Base-by-base conservation (phyloP, 2,329 filamentous ascomycete species). In the Chaetomiaceae sp. region DNA sequence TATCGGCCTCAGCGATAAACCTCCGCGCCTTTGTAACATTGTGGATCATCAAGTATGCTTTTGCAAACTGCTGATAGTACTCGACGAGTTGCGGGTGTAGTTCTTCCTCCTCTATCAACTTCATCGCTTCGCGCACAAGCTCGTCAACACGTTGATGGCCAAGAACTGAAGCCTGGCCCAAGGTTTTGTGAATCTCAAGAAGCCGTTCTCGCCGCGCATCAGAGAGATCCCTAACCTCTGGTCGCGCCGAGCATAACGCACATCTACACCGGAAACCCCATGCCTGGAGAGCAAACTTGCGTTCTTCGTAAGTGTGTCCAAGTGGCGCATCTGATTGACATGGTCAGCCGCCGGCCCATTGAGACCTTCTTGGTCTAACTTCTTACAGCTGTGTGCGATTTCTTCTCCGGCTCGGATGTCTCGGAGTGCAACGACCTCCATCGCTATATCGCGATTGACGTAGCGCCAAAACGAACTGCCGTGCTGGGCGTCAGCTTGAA, bases 221-320 rank as follows among this genome's bases (percentile, higher is more conserved):
- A 0, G 63, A 61, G 10, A 47, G 13, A 10, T 53, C 38, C 13
- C 56, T 49, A 7, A 54, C 37, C 14, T 36, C 40, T 0, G 34
- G 21, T 0, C 44, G 20, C 3, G 59, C 57, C 3, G 59, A 47
- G 51, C 64, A 65, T 5, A 65, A 48, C 3, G 52, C 32, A 49
- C 62, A 65, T 6, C 41, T 30, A 33, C 64, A 65, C 25, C 56
- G 48, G 51, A 65, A 63, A 7, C 62, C 62, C 64, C 61, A 65
- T n/a, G 50, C 38, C 13, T 47, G 27, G 6, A 62, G 57, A 4
- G 58, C 48, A 0, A 47, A 40, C 11, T 53, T 51, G 7, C 62
- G 57, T 2, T 63, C 57, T 18, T 54, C 46, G 42, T 51, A 50
- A 10, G 55, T 58, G 27, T 59, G 51, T 5, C 61, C 61, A 0